Conservation (phyloP, 371 early-diverging fungal species). For the Lichtheimia corymbifera region DNA sequence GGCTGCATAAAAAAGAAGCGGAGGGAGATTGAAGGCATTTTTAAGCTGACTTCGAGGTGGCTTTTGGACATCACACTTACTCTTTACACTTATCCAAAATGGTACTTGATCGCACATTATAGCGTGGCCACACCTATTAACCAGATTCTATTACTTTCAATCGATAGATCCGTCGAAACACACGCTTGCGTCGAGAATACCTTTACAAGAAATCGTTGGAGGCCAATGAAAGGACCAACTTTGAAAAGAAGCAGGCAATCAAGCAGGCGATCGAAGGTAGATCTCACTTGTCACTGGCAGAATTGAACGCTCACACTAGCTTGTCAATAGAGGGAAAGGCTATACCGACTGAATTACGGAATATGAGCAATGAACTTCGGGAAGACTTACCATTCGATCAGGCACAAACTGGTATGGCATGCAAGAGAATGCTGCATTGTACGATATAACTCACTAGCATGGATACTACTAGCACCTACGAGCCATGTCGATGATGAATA, state of each 20-base stretch:
- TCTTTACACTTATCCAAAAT: background rate
- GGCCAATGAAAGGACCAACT: constrained; percentile 84
- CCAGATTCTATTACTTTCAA: background rate
- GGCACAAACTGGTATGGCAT: constrained; percentile 69
- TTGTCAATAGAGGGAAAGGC: constrained; percentile 73
- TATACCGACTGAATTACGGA: constrained; percentile 81
- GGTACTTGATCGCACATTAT: background rate
- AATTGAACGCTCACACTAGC: background rate
- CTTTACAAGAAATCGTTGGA: constrained; percentile 95
- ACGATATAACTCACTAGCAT: too few relatives aligned
- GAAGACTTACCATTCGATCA: constrained; percentile 89
- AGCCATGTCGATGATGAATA: constrained; percentile 97
- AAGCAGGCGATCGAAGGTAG: constrained; percentile 88
- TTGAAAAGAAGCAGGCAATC: constrained; percentile 90
- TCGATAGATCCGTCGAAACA: constrained; percentile 76
- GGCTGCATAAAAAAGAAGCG: too few relatives aligned
- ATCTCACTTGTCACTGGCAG: constrained; percentile 40
- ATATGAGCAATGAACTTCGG: constrained; percentile 73
- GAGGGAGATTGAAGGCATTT: too few relatives aligned
- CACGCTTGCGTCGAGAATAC: constrained; percentile 89
- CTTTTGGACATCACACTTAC: background rate
- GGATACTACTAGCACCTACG: constrained; percentile 55
- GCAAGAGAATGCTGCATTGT: background rate
- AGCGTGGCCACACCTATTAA: background rate
- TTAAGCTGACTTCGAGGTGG: background rate